Conservation (phyloP, 805 yeast genomes). For the Candida ficus region DNA sequence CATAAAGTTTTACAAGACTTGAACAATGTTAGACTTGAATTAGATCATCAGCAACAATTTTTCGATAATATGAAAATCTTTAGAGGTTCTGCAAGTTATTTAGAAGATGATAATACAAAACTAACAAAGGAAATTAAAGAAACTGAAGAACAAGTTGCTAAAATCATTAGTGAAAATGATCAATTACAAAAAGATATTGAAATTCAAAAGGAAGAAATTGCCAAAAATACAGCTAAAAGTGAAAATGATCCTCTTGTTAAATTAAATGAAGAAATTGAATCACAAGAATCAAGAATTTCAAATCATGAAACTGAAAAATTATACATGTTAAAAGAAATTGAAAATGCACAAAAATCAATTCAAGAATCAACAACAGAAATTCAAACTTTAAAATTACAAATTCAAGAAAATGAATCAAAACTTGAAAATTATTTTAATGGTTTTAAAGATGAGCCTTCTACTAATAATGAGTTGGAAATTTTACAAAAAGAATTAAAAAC, state of each 20-base stretch:
- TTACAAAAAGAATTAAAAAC: constrained; percentile 7
- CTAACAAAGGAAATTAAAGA: constrained; percentile 43
- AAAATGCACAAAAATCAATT: constrained; percentile 46
- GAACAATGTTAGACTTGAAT: constrained; percentile 40
- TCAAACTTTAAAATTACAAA: constrained; percentile 13
- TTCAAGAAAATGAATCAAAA: constrained; percentile 10
- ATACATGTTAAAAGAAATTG: constrained; percentile 58
- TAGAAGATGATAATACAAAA: constrained; percentile 38
- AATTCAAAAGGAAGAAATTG: constrained; percentile 22
- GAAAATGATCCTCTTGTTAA: constrained; percentile 32
- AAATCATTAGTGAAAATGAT: constrained; percentile 27
- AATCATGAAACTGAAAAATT: constrained; percentile 52
- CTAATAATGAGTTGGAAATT: constrained; percentile 13
- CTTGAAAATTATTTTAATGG: constrained; percentile 18
- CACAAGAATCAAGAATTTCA: constrained; percentile 37
- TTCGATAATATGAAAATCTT: constrained; percentile 34
- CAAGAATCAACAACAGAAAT: constrained; percentile 37
- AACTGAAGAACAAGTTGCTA: constrained; percentile 28
- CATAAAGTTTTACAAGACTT: constrained; percentile 59
- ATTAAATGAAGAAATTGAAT: constrained; percentile 41
- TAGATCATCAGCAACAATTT: constrained; percentile 42
- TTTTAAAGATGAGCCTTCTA: constrained; percentile 10
- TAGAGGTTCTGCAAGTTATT: constrained; percentile 39
- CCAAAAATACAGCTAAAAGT: constrained; percentile 25
- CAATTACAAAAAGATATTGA: constrained; percentile 25